Evolutionary conservation across 495 filamentous ascomycete genomes (phyloP).

Genomic region (Sordaria brevicollis): DNA sequence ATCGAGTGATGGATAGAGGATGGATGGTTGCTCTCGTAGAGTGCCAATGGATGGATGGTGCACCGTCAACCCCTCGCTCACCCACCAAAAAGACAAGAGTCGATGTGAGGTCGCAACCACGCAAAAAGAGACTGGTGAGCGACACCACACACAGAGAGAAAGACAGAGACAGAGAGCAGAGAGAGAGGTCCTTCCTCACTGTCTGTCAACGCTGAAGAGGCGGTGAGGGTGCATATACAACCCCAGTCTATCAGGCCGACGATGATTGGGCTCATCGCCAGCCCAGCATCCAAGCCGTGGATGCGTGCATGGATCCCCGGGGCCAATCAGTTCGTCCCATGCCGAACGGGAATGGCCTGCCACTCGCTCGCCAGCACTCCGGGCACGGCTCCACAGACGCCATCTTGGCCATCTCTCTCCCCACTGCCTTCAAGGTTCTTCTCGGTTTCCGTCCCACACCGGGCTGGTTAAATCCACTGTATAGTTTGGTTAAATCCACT

Average conservation of each 20-base stretch:
- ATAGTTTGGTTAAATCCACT: too few species aligned
- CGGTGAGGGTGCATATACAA: constrained; percentile 26
- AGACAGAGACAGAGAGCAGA: too few species aligned
- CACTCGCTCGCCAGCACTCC: not conserved
- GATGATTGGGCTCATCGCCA: constrained; percentile 18
- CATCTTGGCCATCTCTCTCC: too few species aligned
- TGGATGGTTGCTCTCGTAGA: not conserved
- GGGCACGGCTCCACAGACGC: not conserved
- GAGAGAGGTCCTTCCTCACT: not conserved
- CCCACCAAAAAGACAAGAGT: not conserved
- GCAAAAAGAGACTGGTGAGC: not conserved
- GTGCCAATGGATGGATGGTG: not conserved
- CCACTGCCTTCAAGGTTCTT: not conserved
- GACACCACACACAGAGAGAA: too few species aligned
- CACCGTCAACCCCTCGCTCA: not conserved
- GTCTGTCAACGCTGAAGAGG: constrained; percentile 20
- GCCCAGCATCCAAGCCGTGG: constrained; percentile 12
- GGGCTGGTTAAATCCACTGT: too few species aligned
- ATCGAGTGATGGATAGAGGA: not conserved
- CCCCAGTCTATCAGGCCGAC: constrained; percentile 14
- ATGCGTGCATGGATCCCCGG: constrained; percentile 13
- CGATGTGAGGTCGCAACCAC: not conserved
- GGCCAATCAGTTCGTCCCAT: constrained; percentile 15
- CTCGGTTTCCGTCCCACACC: not conserved
- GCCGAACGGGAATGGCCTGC: not conserved